Percentiles rank a stretch among this genome's conserved stretches.
These are phyloP conservation scores for Neocucurbitaria cava DNA, from an alignment of 2,329 filamentous ascomycete species.

Conservation along the genomic window DNA sequence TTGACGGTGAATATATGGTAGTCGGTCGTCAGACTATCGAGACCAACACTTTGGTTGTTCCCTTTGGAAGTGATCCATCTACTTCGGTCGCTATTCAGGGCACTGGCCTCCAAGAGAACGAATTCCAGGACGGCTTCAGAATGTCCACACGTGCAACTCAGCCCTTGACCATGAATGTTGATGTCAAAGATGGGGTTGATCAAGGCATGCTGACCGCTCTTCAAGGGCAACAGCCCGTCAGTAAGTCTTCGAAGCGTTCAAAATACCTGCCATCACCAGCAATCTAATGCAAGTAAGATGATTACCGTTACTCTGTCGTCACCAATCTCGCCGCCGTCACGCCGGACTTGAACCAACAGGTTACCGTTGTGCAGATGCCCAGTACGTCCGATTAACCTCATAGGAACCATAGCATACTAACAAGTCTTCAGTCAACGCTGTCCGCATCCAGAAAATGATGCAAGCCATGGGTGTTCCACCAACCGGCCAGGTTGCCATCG, in stretches of 20 bases:
- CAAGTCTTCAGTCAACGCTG: slow-evolving; percentile 38
- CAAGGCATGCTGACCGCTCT: slow-evolving; percentile 42
- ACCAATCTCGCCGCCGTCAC: slow-evolving; percentile 45
- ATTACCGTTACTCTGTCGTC: slow-evolving; percentile 45
- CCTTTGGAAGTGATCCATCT: slow-evolving; percentile 36
- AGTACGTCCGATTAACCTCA: slow-evolving; percentile 25
- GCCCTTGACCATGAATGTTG: slow-evolving; percentile 46
- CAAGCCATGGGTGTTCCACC: slow-evolving; percentile 39
- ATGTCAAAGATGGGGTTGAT: slow-evolving; percentile 46
- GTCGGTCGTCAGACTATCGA: slow-evolving; percentile 48
- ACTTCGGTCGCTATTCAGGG: slow-evolving; percentile 41
- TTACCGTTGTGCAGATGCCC: slow-evolving; percentile 47
- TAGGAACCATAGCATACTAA: slow-evolving; percentile 13
- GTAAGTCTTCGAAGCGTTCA: slow-evolving; percentile 20
- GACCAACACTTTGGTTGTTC: slow-evolving; percentile 42
- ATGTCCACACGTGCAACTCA: slow-evolving; percentile 46
- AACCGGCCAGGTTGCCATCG: slow-evolving; percentile 41
- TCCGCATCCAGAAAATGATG: slow-evolving; percentile 47
- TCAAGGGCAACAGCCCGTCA: slow-evolving; percentile 38
- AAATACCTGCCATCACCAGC: neutral
- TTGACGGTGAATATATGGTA: slow-evolving; percentile 49
- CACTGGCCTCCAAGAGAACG: slow-evolving; percentile 48
- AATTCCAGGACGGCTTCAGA: slow-evolving; percentile 48
- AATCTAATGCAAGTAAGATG: slow-evolving; percentile 21
- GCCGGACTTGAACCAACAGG: slow-evolving; percentile 44